These are phyloP conservation scores for Hyaloscypha hepaticicola DNA, from an alignment of 495 filamentous ascomycete species.

Conservation along the genomic window DNA sequence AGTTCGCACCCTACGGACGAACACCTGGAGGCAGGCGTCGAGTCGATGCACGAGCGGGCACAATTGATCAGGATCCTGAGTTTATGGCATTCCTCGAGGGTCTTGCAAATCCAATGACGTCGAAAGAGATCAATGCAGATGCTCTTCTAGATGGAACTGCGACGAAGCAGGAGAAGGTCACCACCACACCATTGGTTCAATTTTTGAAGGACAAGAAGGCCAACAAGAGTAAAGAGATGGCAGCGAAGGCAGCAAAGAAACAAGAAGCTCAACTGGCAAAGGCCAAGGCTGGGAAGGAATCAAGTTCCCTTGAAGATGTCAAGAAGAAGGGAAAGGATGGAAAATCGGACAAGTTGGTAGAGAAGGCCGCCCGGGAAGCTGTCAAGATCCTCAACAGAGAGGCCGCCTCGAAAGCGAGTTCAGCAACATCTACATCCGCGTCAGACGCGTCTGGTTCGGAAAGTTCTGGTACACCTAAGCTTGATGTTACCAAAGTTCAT, in stretches of 20 bases:
- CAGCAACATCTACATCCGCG: conserved; percentile 39
- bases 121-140: conserved; percentile 47
- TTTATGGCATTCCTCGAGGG: conserved; percentile 91
- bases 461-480: conserved; percentile 17
- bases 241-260: conserved; percentile 45
- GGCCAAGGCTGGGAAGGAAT: conserved; percentile 54
- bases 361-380: conserved; percentile 64
- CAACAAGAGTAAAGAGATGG: conserved; percentile 72
- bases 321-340: conserved; percentile 60
- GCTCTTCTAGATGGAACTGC: conserved; percentile 43
- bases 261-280: conserved; percentile 48
- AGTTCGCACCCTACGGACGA: conserved; percentile 80
- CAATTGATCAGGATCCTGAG: conserved; percentile 92
- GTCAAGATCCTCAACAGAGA: conserved; percentile 79
- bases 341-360: conserved; percentile 52
- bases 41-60: conserved; percentile 82
- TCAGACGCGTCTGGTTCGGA: conserved; percentile 15
- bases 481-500: conserved; percentile 31
- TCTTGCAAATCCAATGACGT: conserved; percentile 72
- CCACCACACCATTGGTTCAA: conserved; percentile 85
- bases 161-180: conserved; percentile 64
- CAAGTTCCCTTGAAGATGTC: conserved; percentile 39
- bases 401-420: conserved; percentile 49
- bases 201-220: conserved; percentile 89
- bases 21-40: conserved; percentile 69